Evolutionary conservation across 2,329 filamentous ascomycete genomes (phyloP).

Genomic region (Aspergillus novofumigatus): DNA sequence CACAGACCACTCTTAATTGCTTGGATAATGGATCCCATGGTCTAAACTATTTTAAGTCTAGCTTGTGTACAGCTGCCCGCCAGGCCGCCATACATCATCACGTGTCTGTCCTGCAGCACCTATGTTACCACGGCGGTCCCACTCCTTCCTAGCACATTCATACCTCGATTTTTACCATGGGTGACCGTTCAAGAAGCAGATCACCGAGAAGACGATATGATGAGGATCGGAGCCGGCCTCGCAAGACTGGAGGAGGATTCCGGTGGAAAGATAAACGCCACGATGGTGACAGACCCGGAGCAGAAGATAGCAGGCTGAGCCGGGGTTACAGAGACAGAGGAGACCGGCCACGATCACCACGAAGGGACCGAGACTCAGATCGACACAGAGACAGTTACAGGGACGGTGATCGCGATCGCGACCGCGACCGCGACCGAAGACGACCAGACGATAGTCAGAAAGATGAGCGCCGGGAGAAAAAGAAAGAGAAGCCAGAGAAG

Average conservation of each 20-base stretch:
- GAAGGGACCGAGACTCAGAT: constrained; percentile 35
- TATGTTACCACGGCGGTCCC: constrained; percentile 6
- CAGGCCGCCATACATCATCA: constrained; percentile 19
- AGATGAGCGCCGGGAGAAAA: constrained; percentile 31
- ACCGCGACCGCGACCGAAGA: constrained; percentile 21
- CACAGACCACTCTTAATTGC: neutral
- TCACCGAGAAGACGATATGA: constrained; percentile 38
- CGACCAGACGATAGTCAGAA: constrained; percentile 20
- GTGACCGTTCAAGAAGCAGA: constrained; percentile 40
- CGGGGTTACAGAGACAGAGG: constrained; percentile 47
- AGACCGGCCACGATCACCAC: constrained; percentile 32
- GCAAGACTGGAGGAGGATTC: constrained; percentile 43
- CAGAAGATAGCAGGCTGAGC: constrained; percentile 48
- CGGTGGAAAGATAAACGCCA: constrained; percentile 49
- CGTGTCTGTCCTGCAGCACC: constrained; percentile 20
- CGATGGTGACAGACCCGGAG: constrained; percentile 39
- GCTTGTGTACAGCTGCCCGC: constrained; percentile 1
- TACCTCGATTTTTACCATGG: constrained; percentile 20
- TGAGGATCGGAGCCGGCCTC: constrained; percentile 33
- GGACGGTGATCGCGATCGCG: constrained; percentile 16
- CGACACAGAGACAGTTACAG: constrained; percentile 17
- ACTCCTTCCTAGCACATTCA: constrained; percentile 15
- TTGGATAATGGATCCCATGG: neutral
- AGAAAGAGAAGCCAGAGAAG: constrained; percentile 42
- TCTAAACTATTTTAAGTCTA: constrained; percentile 3